Conservation (phyloP, 2,329 filamentous ascomycete genomes). For the Capronia coronata region DNA sequence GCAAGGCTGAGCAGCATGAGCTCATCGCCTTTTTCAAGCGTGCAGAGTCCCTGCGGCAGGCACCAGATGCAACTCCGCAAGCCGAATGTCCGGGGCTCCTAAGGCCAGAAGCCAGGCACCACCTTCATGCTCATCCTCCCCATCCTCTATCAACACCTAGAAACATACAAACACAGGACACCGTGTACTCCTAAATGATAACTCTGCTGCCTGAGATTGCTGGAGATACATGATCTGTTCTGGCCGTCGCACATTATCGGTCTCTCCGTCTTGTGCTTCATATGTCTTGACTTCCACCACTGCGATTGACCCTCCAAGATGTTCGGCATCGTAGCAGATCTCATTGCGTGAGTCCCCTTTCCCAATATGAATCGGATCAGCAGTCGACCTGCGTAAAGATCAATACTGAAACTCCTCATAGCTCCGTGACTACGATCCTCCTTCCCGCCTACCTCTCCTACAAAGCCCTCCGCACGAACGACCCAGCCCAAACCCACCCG, state of each 20-base stretch:
- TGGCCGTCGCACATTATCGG: neutral
- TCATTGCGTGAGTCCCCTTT: constrained; percentile 64
- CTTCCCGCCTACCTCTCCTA: constrained; percentile 96
- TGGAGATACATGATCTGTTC: neutral
- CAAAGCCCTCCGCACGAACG: constrained; percentile 89
- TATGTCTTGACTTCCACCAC: neutral
- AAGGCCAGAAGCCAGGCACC: neutral
- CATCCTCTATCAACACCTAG: neutral
- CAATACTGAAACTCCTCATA: constrained; percentile 35
- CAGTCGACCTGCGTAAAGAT: too few species aligned
- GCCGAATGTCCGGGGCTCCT: too few species aligned
- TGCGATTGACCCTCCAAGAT: constrained; percentile 45
- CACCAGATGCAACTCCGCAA: neutral
- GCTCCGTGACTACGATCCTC: constrained; percentile 79
- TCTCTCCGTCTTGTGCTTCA: neutral
- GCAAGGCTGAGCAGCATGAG: neutral
- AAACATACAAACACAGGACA: constrained; percentile 2
- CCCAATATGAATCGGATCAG: too few species aligned
- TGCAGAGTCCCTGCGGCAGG: neutral
- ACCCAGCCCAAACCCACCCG: constrained; percentile 83
- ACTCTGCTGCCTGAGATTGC: constrained; percentile 2
- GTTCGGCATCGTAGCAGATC: constrained; percentile 71
- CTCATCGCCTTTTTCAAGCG: neutral
- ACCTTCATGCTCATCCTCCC: neutral
- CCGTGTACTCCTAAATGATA: neutral